Evolutionary conservation across 2,329 filamentous ascomycete species (phyloP).

Genomic region (Colletotrichum agaves): DNA sequence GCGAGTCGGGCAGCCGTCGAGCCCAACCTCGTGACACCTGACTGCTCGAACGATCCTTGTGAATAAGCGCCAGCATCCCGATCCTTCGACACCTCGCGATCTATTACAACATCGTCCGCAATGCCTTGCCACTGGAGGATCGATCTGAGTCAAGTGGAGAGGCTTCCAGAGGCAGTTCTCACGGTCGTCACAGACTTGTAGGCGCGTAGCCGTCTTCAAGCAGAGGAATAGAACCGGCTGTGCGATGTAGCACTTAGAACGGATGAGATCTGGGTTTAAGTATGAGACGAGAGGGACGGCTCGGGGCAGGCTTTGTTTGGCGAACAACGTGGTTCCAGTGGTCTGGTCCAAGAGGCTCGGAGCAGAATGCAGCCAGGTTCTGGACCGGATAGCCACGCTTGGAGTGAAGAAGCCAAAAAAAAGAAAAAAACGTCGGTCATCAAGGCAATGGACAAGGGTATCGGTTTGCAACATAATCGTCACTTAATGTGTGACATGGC

Average conservation of each 20-base stretch:
- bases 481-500: slow-evolving; percentile 17
- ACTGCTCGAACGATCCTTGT: neutral
- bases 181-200: neutral
- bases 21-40: slow-evolving; percentile 4
- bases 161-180: neutral
- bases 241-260: slow-evolving; percentile 33
- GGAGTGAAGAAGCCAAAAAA: neutral
- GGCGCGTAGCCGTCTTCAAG: slow-evolving; percentile 12
- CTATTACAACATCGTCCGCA: neutral
- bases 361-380: slow-evolving; percentile 22
- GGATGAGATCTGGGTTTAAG: neutral
- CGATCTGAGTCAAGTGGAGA: slow-evolving; percentile 7
- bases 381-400: slow-evolving; percentile 5
- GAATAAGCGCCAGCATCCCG: slow-evolving; percentile 1
- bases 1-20: neutral
- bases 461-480: slow-evolving; percentile 30
- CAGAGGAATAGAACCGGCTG: neutral
- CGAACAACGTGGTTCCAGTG: slow-evolving; percentile 32
- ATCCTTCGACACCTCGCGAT: slow-evolving; percentile 21
- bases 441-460: neutral
- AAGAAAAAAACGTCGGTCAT: neutral
- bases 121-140: neutral
- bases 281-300: neutral
- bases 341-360: slow-evolving; percentile 28
- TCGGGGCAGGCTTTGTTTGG: slow-evolving; percentile 8